Evolutionary conservation across 306 rosid genomes (phyloP), one percentile per base, ranked within the genome.

Genomic region (Carpinus fangiana): DNA sequence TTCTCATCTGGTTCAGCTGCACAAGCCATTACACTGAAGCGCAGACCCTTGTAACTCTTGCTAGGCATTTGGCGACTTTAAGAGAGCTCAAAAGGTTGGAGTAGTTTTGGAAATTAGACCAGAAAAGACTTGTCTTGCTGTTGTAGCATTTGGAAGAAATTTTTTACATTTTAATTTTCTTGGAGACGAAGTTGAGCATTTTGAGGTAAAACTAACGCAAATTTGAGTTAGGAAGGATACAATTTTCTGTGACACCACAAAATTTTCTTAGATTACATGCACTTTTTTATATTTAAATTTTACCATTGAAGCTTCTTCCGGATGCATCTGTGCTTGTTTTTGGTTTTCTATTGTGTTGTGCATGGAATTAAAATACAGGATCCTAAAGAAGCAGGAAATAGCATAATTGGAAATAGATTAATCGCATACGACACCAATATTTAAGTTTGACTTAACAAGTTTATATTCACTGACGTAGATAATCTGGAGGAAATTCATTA

Each of bases 141-240:
- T 83, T 92, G 91, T 94, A 92, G 90, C 79, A 72, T 89, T 66
- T 80, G 75, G 76, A 78, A 72, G 76, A 60, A 51, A n/a, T 43
- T 76, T 76, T 61, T 68, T 73, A 62, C 82, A 48, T 43, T 73
- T 65, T 34, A 70, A 21, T 54, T 45, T 76, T 78, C 10, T 52
- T 76, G 56, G 73, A n/a, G 70, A 66, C 76, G 84, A 81, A 78
- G 77, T 87, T 76, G 87, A 81, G 85, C 75, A 66, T 82, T 76
- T 82, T 64, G 81, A 79, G 73, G 76, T 60, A 47, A 69, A 82
- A 79, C 77, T 76, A 73, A 82, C 75, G 52, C 73, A 57, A 70
- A 77, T 23, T 78, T 75, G 62, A 78, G 77, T 72, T 78, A 57
- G 81, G 75, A 76, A 75, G 73, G 57, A 76, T 61, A 80, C 83